These are phyloP conservation scores for Aureobasidium pullulans DNA, from an alignment of 2,329 filamentous ascomycete species.

Conservation along the genomic window DNA sequence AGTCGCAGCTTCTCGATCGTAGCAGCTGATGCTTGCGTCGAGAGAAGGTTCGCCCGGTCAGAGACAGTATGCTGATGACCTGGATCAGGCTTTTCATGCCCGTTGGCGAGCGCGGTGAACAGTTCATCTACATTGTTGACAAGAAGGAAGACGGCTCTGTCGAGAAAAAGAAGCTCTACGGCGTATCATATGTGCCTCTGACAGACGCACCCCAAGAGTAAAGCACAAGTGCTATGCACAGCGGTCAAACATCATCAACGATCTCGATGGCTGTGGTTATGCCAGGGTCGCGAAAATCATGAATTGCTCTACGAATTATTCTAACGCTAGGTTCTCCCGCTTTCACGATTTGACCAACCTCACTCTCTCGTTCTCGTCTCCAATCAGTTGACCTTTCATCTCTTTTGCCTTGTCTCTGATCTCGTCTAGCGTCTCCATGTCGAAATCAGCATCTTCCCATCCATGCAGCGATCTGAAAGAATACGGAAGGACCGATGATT, in stretches of 20 bases:
- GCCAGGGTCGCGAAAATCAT: not conserved
- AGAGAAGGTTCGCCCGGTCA: not conserved
- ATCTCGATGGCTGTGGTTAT: too few relatives aligned
- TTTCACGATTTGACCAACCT: not conserved
- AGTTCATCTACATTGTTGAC: conserved; percentile 68
- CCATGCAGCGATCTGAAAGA: not conserved
- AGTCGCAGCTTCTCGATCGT: not conserved
- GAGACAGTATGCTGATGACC: conserved; percentile 12
- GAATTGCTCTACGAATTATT: too few relatives aligned
- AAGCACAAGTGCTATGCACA: not conserved
- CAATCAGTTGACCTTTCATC: not conserved
- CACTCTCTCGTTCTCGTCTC: not conserved
- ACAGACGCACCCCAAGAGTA: conserved; percentile 54
- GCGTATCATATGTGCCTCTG: conserved; percentile 69
- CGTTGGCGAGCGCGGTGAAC: conserved; percentile 51
- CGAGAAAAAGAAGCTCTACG: conserved; percentile 55
- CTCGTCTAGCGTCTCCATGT: not conserved
- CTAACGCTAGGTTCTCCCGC: too few relatives aligned
- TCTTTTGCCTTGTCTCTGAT: not conserved
- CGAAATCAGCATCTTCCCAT: not conserved
- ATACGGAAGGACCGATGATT: not conserved
- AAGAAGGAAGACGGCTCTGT: conserved; percentile 61
- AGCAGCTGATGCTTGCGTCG: not conserved
- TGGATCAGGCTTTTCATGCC: conserved; percentile 63
- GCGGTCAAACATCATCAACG: not conserved